Conservation (phyloP, 2,329 filamentous ascomycete species). For the Chaetomium sp. region DNA sequence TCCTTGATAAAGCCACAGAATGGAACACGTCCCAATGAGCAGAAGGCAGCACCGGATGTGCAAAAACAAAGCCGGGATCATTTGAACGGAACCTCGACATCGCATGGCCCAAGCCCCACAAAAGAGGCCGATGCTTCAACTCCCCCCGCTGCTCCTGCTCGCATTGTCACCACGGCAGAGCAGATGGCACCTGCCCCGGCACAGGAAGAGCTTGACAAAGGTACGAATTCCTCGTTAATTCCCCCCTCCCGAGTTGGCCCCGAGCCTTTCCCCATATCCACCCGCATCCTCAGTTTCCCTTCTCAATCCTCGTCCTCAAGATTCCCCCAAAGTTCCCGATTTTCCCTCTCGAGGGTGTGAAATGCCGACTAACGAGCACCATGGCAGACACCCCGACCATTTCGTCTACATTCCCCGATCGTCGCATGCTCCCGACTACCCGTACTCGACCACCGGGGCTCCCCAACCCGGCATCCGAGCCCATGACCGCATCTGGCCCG, state of each 20-base stretch:
- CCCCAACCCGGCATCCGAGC: constrained; percentile 8
- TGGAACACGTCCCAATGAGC: background rate
- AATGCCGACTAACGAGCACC: constrained; percentile 9
- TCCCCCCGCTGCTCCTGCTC: constrained; percentile 5
- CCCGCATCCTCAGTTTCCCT: background rate
- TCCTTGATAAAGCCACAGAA: constrained; percentile 7
- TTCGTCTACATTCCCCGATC: constrained; percentile 7
- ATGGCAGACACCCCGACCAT: constrained; percentile 14
- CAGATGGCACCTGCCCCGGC: background rate
- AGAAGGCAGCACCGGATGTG: background rate
- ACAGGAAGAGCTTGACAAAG: constrained; percentile 7
- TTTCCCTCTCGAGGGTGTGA: background rate
- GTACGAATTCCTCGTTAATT: constrained; percentile 8
- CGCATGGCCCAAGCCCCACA: background rate
- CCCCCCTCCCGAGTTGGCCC: background rate
- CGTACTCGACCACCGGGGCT: constrained; percentile 11
- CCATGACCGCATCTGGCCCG: constrained; percentile 2
- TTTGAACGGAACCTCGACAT: background rate
- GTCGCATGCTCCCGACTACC: constrained; percentile 9
- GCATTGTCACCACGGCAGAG: background rate
- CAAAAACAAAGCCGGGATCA: constrained; percentile 1
- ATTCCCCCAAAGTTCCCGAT: background rate
- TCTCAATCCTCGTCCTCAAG: background rate
- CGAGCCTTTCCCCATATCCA: background rate
- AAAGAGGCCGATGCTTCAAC: background rate